These are phyloP conservation scores for Flaveria trinervia DNA, from an alignment of 129 eudicot genomes.

Conservation along the genomic window DNA sequence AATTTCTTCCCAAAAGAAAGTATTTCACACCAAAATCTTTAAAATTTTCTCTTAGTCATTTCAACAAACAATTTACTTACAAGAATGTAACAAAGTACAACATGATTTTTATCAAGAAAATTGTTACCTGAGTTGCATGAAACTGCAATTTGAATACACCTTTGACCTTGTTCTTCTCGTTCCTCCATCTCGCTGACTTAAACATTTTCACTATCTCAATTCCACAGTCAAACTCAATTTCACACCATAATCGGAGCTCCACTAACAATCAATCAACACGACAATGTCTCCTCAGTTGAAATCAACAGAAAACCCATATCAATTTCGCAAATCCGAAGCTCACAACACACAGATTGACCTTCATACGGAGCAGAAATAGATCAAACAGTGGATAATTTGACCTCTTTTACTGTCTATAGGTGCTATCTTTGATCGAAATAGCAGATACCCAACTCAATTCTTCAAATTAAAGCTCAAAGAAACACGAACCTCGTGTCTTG, in stretches of 20 bases:
- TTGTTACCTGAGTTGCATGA: slow-evolving; percentile 85
- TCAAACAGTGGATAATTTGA: not conserved
- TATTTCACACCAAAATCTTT: not conserved
- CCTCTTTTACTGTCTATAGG: not conserved
- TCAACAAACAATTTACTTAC: slow-evolving; percentile 19
- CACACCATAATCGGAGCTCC: not conserved
- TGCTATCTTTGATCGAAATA: not conserved
- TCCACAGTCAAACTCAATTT: not conserved
- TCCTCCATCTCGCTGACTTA: slow-evolving; percentile 67
- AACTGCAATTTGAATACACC: slow-evolving; percentile 76
- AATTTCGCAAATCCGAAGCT: not conserved
- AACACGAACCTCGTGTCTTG: not conserved
- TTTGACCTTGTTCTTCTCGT: slow-evolving; percentile 77
- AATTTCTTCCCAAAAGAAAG: not conserved
- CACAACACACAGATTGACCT: not conserved
- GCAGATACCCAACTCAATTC: not conserved
- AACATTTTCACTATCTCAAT: slow-evolving; percentile 50
- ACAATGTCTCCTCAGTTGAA: too few species aligned
- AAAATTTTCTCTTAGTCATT: not conserved
- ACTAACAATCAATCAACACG: not conserved
- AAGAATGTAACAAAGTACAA: not conserved
- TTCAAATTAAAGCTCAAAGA: slow-evolving; percentile 1
- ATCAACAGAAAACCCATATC: not conserved
- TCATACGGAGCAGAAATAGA: slow-evolving; percentile 7
- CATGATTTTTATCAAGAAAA: slow-evolving; percentile 11